Evolutionary conservation across 75 land plant species (phyloP), one percentile per base, ranked within the genome.

Genomic region (Cunninghamia lanceolata): DNA sequence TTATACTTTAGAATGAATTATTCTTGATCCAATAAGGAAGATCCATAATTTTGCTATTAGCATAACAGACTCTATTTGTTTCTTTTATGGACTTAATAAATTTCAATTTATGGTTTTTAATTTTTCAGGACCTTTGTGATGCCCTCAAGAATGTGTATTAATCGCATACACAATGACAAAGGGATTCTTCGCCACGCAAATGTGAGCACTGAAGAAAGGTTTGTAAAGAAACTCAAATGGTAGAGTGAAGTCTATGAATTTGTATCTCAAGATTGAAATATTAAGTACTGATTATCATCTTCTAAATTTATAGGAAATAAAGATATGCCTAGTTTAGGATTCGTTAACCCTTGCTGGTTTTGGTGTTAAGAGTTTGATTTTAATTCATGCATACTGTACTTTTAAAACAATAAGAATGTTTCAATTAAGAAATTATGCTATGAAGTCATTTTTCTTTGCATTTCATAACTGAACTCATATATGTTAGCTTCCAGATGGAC

Each of bases 101-200:
- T 80, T 45, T 45, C 40, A 54, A 35, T 86, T 54, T 75, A 17
- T 76, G 35, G 39, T 52, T 28, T 82, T 87, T 84, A 4, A 70
- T 87, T 74, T 71, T 91, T 83, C 92, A 97, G 99, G 88, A 91
- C 92, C 40, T 94, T 97, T 89, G 99, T 97, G 74, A 93, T 97
- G 97, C 99, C 99, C 39, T 93, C 99, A 39, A 91, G 92, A 42
- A 96, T 97, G 93, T 97, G 99, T 87, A 92, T 97, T 85, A 97
- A 89, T 81, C 88, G 90, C 40, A 91, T 91, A 88, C 99, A 97
- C 84, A 94, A 94, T 84, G 85, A 90, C 83, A 92, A 93, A 83
- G 94, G 91, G 30, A 85, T 93, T 36, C 93, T 94, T 45, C 91
- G 89, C 74, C 88, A 86, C 34, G 34, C 25, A 15, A 88, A 90